phyloP scores from a whole-genome alignment of 345 rosid genomes.

The Euphorbia lathyris region DNA sequence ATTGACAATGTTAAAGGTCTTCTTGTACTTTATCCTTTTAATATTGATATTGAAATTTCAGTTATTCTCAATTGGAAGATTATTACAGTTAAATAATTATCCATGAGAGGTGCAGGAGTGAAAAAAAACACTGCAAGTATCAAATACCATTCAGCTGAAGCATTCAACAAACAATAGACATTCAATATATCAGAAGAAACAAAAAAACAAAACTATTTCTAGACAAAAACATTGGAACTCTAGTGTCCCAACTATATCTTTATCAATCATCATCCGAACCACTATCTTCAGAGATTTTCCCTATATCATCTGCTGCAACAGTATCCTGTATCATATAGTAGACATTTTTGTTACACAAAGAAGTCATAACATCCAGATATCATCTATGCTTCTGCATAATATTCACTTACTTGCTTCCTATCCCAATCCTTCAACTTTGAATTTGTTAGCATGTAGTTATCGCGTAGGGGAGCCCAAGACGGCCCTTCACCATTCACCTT shows the following conservation, averaged over 20 bases:
- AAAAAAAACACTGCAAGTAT: neutral
- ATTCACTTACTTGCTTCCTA: slow-evolving; percentile 57
- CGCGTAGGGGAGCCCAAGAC: slow-evolving; percentile 93
- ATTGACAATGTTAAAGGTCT: too few species aligned
- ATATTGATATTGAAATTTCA: neutral
- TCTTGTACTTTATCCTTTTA: too few species aligned
- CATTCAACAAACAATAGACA: neutral
- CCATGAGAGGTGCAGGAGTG: neutral
- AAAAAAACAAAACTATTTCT: neutral
- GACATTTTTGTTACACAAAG: neutral
- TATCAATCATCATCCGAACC: slow-evolving; percentile 55
- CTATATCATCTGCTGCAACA: slow-evolving; percentile 41
- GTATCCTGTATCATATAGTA: slow-evolving; percentile 43
- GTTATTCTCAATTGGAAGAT: neutral
- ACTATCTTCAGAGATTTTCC: slow-evolving; percentile 49
- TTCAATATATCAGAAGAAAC: neutral
- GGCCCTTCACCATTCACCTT: slow-evolving; percentile 51
- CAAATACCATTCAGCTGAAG: neutral
- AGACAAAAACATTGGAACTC: neutral
- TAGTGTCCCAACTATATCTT: too few species aligned
- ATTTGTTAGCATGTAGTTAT: slow-evolving; percentile 85
- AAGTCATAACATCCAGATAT: neutral
- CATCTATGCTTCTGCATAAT: neutral
- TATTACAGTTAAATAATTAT: neutral
- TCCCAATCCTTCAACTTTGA: slow-evolving; percentile 91